Base-by-base conservation (phyloP, 768 basidiomycete genomes). In the Tremella mesenterica region DNA sequence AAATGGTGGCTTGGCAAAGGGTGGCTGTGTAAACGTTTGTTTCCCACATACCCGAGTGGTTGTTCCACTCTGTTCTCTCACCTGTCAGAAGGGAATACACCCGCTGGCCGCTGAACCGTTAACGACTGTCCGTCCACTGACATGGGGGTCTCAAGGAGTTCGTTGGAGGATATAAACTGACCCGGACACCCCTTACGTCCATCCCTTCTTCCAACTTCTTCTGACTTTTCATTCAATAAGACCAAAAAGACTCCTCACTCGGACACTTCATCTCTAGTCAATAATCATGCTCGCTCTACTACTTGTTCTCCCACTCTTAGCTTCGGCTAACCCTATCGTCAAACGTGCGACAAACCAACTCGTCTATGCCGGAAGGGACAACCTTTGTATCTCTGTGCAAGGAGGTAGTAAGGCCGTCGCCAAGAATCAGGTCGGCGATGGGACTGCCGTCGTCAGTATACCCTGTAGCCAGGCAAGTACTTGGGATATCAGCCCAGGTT, bases 401-500 rank as follows among this genome's bases (percentile, higher is more conserved):
- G 25, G 26, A 10, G 23, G 25, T 7, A 31, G 20, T 18, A 23
- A 14, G 29, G 47, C 28, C 44, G 45, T 38, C 16, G 20, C 43
- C 29, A 44, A 38, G 4, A 25, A 41, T 26, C 27, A 34, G 36
- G 23, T 41, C 56, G 27, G 41, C 38, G 52, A 48, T 26, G 60
- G 57, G 1, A 43, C 50, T 2, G 23, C 53, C 2, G 60, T 61
- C 38, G 25, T 39, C 33, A 50, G 51, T 4, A 23, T 34, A 26
- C 26, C 36, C 18, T 63, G 61, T 33, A 25, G 43, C 21, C 4
- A 2, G 3, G 55, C 58, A 2, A 47, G 23, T n/a, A 30, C 23
- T 23, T 63, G 61, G 61, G 58, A 63, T 31, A 63, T 63, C 45
- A 36, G 29, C 34, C 48, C 30, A 13, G 61, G 59, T 2, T 46